These are phyloP conservation scores for Pichiaceae sp. DNA, from an alignment of 1,139 yeast species.

Conservation along the genomic window DNA sequence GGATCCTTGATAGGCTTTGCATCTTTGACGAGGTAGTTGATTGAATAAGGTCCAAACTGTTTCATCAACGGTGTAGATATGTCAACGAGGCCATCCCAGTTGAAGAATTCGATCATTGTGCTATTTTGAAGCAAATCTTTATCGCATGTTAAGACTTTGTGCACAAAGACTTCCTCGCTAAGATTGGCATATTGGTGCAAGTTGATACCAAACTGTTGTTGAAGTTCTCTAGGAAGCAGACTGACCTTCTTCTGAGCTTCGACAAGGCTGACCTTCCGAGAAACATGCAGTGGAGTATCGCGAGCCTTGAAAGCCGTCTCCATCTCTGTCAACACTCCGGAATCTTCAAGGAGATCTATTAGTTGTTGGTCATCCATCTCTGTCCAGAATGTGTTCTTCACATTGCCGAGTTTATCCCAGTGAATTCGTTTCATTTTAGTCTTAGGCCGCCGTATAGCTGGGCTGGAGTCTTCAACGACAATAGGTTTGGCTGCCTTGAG, in stretches of 20 bases:
- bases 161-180: slow-evolving; percentile 48
- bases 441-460: slow-evolving; percentile 30
- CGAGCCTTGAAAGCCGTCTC: slow-evolving; percentile 70
- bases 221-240: slow-evolving; percentile 59
- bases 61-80: slow-evolving; percentile 56
- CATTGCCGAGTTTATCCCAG: slow-evolving; percentile 77
- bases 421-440: slow-evolving; percentile 83
- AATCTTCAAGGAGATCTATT: slow-evolving; percentile 46
- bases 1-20: slow-evolving; percentile 49
- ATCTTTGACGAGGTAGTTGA: slow-evolving; percentile 27
- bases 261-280: not conserved
- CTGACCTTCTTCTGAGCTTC: slow-evolving; percentile 34
- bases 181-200: slow-evolving; percentile 51
- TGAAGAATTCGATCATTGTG: slow-evolving; percentile 66
- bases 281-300: slow-evolving; percentile 18
- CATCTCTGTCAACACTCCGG: slow-evolving; percentile 73
- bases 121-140: slow-evolving; percentile 42
- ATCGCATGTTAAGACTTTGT: slow-evolving; percentile 57
- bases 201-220: slow-evolving; percentile 76
- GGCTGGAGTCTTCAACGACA: not conserved
- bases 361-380: slow-evolving; percentile 38
- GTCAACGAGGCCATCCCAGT: slow-evolving; percentile 60
- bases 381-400: slow-evolving; percentile 80
- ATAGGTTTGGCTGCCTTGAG: slow-evolving; percentile 20
- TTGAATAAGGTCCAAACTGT: slow-evolving; percentile 59